Evolutionary conservation across 352 stramenopile species (phyloP), one percentile per base, ranked within the genome.

Genomic region (Phytophthora colocasiae): DNA sequence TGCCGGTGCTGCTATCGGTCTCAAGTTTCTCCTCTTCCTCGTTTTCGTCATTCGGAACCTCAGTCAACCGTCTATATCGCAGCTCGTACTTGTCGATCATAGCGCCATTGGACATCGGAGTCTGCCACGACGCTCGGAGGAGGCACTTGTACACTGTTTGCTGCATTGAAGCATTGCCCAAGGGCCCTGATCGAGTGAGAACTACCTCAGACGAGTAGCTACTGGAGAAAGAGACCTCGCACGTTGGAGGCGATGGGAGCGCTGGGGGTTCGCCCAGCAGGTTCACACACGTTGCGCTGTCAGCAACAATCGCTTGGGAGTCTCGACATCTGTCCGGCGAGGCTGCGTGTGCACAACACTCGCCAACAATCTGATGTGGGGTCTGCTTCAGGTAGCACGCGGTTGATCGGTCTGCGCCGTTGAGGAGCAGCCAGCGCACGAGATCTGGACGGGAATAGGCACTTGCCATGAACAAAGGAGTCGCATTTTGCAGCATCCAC

Each of bases 71-170:
- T 4, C 81, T 77, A 55, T 89, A 85, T 36, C 82, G 82, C 15
- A 89, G 59, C 66, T 92, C 83, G 67, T 89, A 90, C 55, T 85
- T 92, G 46, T 90, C 75, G 58, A 91, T 90, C 45, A 90, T 73
- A 12, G 73, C 80, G 40, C 83, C 84, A 31, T 92, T 90, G 17
- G 81, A 89, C 15, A 87, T 62, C n/a, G 80, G 81, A 15, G 81
- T 87, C 34, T 80, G 56, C 82, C 82, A 93, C 40, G 57, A 63
- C 40, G 83, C 43, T 26, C 77, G 70, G 24, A 83, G 40, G 15
- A 89, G 47, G 22, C 81, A 92, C 50, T 83, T 87, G 69, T 80
- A 82, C 46, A 90, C 57, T 7, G 75, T 83, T 47, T 89, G 71
- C 54, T 83, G 74, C 27, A 79, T 71, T 9, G 68, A 73, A 22